These are phyloP conservation scores for Raphanus raphanistrum DNA, from an alignment of 345 rosid genomes.

Conservation along the genomic window DNA sequence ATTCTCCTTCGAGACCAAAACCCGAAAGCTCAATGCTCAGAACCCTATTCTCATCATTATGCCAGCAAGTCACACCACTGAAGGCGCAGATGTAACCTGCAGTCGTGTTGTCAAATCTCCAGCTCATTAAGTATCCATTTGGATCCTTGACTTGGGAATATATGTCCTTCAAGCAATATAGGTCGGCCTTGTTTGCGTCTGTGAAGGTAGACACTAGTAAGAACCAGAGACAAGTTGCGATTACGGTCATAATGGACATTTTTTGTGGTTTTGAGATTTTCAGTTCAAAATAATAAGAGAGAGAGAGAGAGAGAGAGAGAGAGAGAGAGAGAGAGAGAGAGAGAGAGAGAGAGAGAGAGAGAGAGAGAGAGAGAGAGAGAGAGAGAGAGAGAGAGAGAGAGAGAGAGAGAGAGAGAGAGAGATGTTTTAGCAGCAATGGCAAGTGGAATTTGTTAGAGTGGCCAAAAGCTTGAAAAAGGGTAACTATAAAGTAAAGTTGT, in stretches of 20 bases:
- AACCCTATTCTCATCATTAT: conserved; percentile 74
- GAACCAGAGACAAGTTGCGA: conserved; percentile 43
- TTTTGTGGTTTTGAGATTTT: background rate
- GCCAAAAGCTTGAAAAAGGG: background rate
- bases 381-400: background rate
- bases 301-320: background rate
- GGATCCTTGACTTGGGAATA: conserved; percentile 25
- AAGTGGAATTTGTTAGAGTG: background rate
- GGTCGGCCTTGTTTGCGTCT: conserved; percentile 39
- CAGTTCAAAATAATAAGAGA: too few relatives aligned
- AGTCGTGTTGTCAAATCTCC: conserved; percentile 57
- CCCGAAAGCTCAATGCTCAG: conserved; percentile 57
- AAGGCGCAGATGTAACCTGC: conserved; percentile 66
- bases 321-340: background rate
- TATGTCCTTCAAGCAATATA: conserved; percentile 48
- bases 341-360: background rate
- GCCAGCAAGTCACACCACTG: conserved; percentile 80
- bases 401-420: background rate
- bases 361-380: background rate
- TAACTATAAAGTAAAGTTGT: background rate
- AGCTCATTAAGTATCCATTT: conserved; percentile 40
- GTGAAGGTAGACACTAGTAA: conserved; percentile 38
- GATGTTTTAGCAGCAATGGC: background rate
- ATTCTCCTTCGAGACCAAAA: conserved; percentile 63
- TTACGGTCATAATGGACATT: background rate